Percentiles rank a stretch among this genome's conserved stretches.
Evolutionary conservation across 2,329 filamentous ascomycete genomes (phyloP).

Genomic region (Nannizziopsis barbatae): DNA sequence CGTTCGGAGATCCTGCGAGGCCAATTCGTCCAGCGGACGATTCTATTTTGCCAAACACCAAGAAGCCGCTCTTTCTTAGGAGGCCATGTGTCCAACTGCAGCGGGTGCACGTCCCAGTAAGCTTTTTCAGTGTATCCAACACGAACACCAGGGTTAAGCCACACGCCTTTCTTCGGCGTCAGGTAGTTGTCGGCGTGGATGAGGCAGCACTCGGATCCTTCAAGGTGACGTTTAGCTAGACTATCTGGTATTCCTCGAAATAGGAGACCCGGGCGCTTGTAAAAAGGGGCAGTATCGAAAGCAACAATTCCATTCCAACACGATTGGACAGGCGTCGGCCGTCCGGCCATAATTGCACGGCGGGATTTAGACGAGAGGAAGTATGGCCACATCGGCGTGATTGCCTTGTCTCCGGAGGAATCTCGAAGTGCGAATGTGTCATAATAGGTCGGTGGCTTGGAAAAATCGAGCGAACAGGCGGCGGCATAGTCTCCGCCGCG

Average conservation of each 20-base stretch:
- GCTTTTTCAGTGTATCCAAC: slow-evolving; percentile 28
- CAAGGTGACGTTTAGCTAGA: slow-evolving; percentile 45
- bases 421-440: slow-evolving; percentile 65
- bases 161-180: slow-evolving; percentile 25
- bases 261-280: slow-evolving; percentile 30
- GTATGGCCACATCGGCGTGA: slow-evolving; percentile 58
- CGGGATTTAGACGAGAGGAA: slow-evolving; percentile 13
- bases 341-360: slow-evolving; percentile 11
- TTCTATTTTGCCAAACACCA: slow-evolving; percentile 50
- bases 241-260: slow-evolving; percentile 56
- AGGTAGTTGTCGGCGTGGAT: slow-evolving; percentile 32
- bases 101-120: slow-evolving; percentile 33
- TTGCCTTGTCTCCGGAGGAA: slow-evolving; percentile 50
- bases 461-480: slow-evolving; percentile 61
- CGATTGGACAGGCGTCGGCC: slow-evolving; percentile 13
- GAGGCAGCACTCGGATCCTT: slow-evolving; percentile 70
- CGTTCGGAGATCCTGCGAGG: slow-evolving; percentile 14
- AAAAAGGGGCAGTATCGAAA: slow-evolving; percentile 18
- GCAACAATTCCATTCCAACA: slow-evolving; percentile 17
- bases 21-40: slow-evolving; percentile 29
- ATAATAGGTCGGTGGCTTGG: slow-evolving; percentile 56
- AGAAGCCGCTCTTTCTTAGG: slow-evolving; percentile 39
- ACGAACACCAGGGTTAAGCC: slow-evolving; percentile 32
- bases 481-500: slow-evolving; percentile 51
- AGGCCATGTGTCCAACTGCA: slow-evolving; percentile 33